Conservation (phyloP, 345 rosid genomes). For the Salix koriyanagi region DNA sequence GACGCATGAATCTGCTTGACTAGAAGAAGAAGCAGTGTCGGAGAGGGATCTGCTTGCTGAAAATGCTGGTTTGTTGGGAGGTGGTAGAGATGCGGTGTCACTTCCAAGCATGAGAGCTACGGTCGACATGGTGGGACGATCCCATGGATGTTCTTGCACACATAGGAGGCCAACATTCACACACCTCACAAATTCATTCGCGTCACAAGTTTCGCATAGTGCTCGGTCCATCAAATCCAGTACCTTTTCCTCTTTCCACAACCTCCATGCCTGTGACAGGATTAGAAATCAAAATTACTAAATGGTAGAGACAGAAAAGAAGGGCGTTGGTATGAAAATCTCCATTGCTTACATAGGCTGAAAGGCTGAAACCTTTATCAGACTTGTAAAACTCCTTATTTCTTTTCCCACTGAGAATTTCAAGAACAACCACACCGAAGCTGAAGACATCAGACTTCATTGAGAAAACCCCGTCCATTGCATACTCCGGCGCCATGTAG, state of each 20-base stretch:
- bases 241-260: slow-evolving; percentile 18
- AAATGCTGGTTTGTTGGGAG: slow-evolving; percentile 34
- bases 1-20: not conserved
- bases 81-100: slow-evolving; percentile 15
- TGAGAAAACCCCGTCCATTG: slow-evolving; percentile 26
- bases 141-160: slow-evolving; percentile 33
- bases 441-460: slow-evolving; percentile 34
- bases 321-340: not conserved
- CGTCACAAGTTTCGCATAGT: not conserved
- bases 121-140: slow-evolving; percentile 30
- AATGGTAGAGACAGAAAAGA: not conserved
- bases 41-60: slow-evolving; percentile 5
- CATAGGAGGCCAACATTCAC: slow-evolving; percentile 26
- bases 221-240: slow-evolving; percentile 17
- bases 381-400: slow-evolving; percentile 15
- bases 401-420: slow-evolving; percentile 29
- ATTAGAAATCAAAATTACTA: not conserved
- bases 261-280: slow-evolving; percentile 12
- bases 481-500: slow-evolving; percentile 27
- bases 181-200: slow-evolving; percentile 19
- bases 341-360: slow-evolving; percentile 11
- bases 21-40: slow-evolving; percentile 7
- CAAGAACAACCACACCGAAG: slow-evolving; percentile 30
- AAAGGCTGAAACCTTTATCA: slow-evolving; percentile 12
- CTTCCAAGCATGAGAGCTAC: slow-evolving; percentile 21